A percentile compares a stretch with the other conserved stretches of the same genome.
Conservation (phyloP, 805 yeast species). For the Suhomyces vadensis region DNA sequence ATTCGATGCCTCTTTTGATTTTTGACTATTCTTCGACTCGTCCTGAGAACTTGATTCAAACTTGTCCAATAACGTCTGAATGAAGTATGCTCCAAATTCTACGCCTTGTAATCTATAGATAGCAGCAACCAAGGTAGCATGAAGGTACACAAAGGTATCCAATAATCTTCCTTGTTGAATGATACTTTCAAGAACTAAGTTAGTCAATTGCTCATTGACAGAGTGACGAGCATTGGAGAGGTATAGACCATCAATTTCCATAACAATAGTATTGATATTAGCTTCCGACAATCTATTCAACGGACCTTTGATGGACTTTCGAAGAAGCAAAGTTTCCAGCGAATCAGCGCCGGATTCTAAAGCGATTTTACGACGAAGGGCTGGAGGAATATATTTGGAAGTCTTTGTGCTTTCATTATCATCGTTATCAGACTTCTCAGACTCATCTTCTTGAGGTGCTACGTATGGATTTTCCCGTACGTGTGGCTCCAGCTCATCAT, state of each 20-base stretch:
- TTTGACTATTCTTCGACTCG: conserved; percentile 10
- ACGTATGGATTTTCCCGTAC: conserved; percentile 72
- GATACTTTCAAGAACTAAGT: conserved; percentile 64
- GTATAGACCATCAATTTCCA: conserved; percentile 66
- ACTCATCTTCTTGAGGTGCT: conserved; percentile 46
- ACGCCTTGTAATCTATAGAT: conserved; percentile 78
- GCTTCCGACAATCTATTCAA: conserved; percentile 89
- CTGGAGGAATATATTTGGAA: conserved; percentile 76
- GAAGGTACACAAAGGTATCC: conserved; percentile 76
- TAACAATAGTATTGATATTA: conserved; percentile 68
- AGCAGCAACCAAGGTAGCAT: conserved; percentile 75
- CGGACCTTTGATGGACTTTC: conserved; percentile 73
- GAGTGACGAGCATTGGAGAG: conserved; percentile 69
- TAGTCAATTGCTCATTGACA: conserved; percentile 71
- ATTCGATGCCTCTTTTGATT: conserved; percentile 57
- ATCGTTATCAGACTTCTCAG: conserved; percentile 13
- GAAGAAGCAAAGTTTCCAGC: conserved; percentile 47
- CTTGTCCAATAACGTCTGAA: conserved; percentile 76
- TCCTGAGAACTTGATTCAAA: conserved; percentile 48
- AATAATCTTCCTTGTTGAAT: conserved; percentile 62
- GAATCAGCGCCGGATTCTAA: conserved; percentile 38
- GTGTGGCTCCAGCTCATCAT: conserved; percentile 20
- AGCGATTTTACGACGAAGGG: conserved; percentile 59
- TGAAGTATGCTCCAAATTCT: conserved; percentile 84
- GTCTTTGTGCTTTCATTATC: conserved; percentile 30